Conservation (phyloP, 2,329 filamentous ascomycete species). For the Onygena corvina region DNA sequence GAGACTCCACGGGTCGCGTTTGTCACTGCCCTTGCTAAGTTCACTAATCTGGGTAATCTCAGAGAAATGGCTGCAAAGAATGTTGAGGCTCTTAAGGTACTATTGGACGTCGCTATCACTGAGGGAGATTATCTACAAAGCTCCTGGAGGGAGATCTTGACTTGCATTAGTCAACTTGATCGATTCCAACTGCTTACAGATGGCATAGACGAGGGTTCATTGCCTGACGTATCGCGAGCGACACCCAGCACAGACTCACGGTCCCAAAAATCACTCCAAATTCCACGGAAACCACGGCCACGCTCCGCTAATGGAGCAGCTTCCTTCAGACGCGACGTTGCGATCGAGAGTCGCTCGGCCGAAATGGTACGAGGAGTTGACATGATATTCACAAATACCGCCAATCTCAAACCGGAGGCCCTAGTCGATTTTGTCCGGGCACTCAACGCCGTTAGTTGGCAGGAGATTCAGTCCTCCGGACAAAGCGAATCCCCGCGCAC, state of each 20-base stretch:
- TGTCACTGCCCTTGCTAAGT: slow-evolving; percentile 80
- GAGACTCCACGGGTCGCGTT: slow-evolving; percentile 92
- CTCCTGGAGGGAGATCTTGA: slow-evolving; percentile 91
- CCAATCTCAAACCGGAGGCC: slow-evolving; percentile 80
- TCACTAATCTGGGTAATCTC: slow-evolving; percentile 90
- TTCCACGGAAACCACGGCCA: slow-evolving; percentile 38
- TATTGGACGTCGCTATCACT: slow-evolving; percentile 82
- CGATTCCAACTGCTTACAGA: slow-evolving; percentile 88
- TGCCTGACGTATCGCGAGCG: slow-evolving; percentile 83
- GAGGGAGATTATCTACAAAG: slow-evolving; percentile 81
- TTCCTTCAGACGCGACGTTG: slow-evolving; percentile 65
- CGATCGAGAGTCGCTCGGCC: slow-evolving; percentile 80
- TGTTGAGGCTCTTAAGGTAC: slow-evolving; percentile 79
- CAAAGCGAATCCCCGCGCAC: slow-evolving; percentile 91
- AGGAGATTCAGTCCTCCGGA: slow-evolving; percentile 94
- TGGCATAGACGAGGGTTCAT: slow-evolving; percentile 80
- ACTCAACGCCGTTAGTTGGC: slow-evolving; percentile 93
- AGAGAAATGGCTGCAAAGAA: slow-evolving; percentile 95
- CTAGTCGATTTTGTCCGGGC: slow-evolving; percentile 92
- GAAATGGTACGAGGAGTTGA: slow-evolving; percentile 90
- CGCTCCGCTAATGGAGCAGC: slow-evolving; percentile 37
- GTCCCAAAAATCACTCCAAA: slow-evolving; percentile 55
- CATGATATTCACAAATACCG: slow-evolving; percentile 92
- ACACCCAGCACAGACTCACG: slow-evolving; percentile 49
- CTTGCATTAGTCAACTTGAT: slow-evolving; percentile 91